phyloP scores from a whole-genome alignment of 257 asterid species.

The Haberlea rhodopensis region DNA sequence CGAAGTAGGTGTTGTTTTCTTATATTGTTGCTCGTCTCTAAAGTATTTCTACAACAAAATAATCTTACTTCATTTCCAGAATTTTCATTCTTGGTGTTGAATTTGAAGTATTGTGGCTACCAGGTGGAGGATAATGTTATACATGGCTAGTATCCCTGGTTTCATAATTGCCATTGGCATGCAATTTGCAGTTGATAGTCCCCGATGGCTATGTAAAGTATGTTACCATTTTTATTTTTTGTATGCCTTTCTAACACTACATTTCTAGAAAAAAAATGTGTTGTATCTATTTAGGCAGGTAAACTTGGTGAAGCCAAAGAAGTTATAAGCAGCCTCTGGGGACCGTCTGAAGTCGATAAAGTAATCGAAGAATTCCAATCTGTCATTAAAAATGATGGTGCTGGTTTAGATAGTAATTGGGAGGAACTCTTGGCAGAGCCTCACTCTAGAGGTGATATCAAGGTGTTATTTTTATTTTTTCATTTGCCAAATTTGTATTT shows the following conservation, averaged over 20 bases:
- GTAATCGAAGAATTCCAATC: slow-evolving; percentile 73
- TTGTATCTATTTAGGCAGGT: slow-evolving; percentile 52
- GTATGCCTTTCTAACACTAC: slow-evolving; percentile 8
- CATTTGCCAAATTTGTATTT: slow-evolving; percentile 17
- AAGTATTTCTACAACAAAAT: neutral
- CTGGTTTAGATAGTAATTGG: slow-evolving; percentile 79
- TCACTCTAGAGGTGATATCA: slow-evolving; percentile 80
- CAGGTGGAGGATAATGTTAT: slow-evolving; percentile 86
- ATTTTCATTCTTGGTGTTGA: slow-evolving; percentile 4
- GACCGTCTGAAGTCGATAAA: slow-evolving; percentile 55
- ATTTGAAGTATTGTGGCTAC: slow-evolving; percentile 20
- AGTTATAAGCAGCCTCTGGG: slow-evolving; percentile 66
- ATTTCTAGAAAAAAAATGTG: slow-evolving; percentile 3
- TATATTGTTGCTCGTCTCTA: neutral
- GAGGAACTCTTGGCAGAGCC: slow-evolving; percentile 73
- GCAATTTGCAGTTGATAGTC: slow-evolving; percentile 89
- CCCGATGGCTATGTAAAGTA: slow-evolving; percentile 93
- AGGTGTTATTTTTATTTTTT: slow-evolving; percentile 48
- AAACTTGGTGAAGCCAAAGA: slow-evolving; percentile 62
- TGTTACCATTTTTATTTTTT: slow-evolving; percentile 19
- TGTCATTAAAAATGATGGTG: slow-evolving; percentile 59
- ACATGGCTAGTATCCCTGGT: slow-evolving; percentile 69
- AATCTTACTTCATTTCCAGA: neutral
- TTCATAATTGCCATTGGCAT: slow-evolving; percentile 69
- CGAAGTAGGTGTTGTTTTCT: neutral